A percentile compares a stretch with the other conserved stretches of the same genome.
Evolutionary conservation across 768 basidiomycete genomes (phyloP).

Genomic region (Rhizopogon roseolus): DNA sequence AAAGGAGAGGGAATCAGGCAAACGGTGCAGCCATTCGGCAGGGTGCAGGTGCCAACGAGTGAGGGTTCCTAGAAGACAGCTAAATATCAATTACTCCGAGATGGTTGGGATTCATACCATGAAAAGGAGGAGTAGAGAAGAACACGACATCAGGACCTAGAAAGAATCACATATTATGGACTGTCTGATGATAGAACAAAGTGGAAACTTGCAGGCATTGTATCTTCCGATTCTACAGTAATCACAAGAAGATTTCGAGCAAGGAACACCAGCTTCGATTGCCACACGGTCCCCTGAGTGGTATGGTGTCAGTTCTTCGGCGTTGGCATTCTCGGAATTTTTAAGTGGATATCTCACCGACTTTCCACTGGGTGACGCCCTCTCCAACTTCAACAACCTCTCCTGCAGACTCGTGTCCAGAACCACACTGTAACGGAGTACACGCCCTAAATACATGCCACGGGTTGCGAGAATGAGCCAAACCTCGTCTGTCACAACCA

Average conservation of each 20-base stretch:
- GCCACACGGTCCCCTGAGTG: constrained; percentile 58
- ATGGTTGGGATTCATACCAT: constrained; percentile 33
- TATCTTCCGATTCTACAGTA: constrained; percentile 61
- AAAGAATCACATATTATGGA: neutral
- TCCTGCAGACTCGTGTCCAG: constrained; percentile 69
- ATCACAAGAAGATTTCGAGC: constrained; percentile 56
- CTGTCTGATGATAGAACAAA: no score
- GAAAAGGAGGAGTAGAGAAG: constrained; percentile 68
- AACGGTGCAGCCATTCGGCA: constrained; percentile 61
- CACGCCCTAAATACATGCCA: neutral
- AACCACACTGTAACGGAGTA: constrained; percentile 44
- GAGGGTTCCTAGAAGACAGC: constrained; percentile 41
- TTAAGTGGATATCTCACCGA: constrained; percentile 28
- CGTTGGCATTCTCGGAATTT: neutral
- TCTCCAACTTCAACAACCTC: constrained; percentile 61
- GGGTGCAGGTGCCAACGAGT: constrained; percentile 66
- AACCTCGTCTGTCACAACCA: constrained; percentile 67
- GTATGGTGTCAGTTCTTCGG: constrained; percentile 3
- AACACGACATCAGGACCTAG: constrained; percentile 47
- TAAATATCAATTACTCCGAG: neutral
- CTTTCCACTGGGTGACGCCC: constrained; percentile 63
- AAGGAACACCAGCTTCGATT: constrained; percentile 67
- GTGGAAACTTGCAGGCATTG: constrained; percentile 43
- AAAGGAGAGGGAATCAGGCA: constrained; percentile 57
- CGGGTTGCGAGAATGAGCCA: neutral